A percentile compares a stretch with the other conserved stretches of the same genome.
phyloP scores from a whole-genome alignment of 225 moss, liverwort and hornwort genomes.

The Physcomitrellopsis africana region DNA sequence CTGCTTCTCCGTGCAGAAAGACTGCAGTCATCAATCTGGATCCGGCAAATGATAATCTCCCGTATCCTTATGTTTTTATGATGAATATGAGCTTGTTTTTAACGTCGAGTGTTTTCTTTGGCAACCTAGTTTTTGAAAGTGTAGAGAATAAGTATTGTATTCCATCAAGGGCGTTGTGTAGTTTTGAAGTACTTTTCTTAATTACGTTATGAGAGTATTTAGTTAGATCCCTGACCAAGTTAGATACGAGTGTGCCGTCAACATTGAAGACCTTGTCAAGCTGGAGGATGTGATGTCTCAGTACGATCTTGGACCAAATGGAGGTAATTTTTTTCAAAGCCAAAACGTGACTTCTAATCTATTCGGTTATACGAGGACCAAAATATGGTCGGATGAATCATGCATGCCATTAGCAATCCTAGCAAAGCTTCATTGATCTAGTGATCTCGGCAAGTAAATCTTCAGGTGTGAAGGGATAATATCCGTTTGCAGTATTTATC shows the following conservation, averaged over 20 bases:
- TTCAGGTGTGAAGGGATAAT: too few species aligned
- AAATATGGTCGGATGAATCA: background rate
- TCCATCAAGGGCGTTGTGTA: background rate
- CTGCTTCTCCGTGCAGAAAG: constrained; percentile 62
- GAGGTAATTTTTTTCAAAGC: constrained; percentile 55
- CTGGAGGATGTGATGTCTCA: constrained; percentile 95
- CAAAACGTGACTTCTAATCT: background rate
- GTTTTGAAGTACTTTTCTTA: background rate
- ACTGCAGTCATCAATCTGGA: constrained; percentile 88
- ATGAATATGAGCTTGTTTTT: background rate
- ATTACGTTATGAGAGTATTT: constrained; percentile 1
- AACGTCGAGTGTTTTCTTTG: background rate
- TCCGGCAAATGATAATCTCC: constrained; percentile 89
- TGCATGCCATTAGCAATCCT: background rate
- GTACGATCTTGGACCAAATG: constrained; percentile 93
- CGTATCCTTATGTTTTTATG: constrained; percentile 62
- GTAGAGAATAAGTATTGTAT: constrained; percentile 1
- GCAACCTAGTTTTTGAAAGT: background rate
- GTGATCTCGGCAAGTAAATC: too few species aligned
- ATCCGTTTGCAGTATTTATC: too few species aligned
- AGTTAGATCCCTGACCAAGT: constrained; percentile 34
- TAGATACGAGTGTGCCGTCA: constrained; percentile 93
- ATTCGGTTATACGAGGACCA: constrained; percentile 6
- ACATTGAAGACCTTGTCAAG: constrained; percentile 93
- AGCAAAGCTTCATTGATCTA: too few species aligned